Conservation (phyloP, 2,329 filamentous ascomycete genomes). For the Beauveria varroae region DNA sequence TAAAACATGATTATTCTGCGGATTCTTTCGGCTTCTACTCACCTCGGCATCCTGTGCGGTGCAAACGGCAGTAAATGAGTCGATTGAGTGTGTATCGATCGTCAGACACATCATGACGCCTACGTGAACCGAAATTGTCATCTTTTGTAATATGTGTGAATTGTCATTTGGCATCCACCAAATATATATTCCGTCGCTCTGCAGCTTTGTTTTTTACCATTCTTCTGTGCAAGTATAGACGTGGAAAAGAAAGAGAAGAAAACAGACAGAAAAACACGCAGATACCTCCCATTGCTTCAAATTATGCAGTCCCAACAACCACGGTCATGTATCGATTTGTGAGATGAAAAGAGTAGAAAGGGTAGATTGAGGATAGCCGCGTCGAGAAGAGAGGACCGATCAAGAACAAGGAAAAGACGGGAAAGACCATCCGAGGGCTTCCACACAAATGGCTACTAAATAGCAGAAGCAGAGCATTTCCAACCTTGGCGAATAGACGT, state of each 20-base stretch:
- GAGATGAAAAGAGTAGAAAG: not conserved
- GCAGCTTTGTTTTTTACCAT: slow-evolving; percentile 2
- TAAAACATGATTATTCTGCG: not conserved
- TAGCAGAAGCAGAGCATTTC: slow-evolving; percentile 4
- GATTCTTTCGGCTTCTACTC: not conserved
- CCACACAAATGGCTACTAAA: slow-evolving; percentile 1
- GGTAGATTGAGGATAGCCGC: not conserved
- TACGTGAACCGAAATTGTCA: not conserved
- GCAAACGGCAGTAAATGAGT: too few relatives aligned
- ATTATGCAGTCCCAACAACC: slow-evolving; percentile 4
- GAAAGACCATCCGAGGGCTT: not conserved
- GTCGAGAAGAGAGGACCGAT: not conserved
- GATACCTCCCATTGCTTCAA: not conserved
- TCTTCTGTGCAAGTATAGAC: slow-evolving; percentile 4
- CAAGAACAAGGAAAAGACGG: slow-evolving; percentile 7
- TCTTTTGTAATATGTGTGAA: not conserved
- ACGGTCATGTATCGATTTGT: not conserved
- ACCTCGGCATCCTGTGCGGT: not conserved
- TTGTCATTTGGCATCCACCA: not conserved
- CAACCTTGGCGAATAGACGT: slow-evolving; percentile 13
- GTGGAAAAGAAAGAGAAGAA: not conserved
- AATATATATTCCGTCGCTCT: not conserved
- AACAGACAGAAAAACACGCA: not conserved
- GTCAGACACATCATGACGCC: not conserved
- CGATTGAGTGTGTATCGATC: not conserved